Percentiles rank a stretch among this genome's conserved stretches.
Evolutionary conservation across 148 eudicot genomes (phyloP).

Genomic region (Tetragonia tetragonoides): DNA sequence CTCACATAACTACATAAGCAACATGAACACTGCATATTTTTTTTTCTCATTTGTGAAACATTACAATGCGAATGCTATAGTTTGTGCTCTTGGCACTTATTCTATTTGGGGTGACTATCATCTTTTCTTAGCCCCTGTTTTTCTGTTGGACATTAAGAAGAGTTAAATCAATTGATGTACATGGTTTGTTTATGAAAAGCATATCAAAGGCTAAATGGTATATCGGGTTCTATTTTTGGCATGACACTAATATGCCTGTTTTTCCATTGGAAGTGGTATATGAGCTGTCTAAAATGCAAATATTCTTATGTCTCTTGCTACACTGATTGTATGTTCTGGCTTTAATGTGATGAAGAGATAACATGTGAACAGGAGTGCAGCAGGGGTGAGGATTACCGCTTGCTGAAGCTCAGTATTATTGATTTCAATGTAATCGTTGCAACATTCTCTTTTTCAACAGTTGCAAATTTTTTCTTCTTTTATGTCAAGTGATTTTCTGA

Average conservation of each 20-base stretch:
- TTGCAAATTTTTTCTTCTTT: background rate
- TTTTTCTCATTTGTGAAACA: no score
- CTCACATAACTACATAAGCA: no score
- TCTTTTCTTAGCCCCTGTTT: background rate
- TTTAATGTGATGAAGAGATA: conserved; percentile 43
- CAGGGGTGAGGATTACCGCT: conserved; percentile 96
- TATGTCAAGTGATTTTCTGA: background rate
- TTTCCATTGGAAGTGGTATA: background rate
- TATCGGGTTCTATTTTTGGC: no score
- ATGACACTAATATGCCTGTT: background rate
- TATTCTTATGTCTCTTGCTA: background rate
- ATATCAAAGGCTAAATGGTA: no score
- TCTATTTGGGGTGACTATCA: background rate
- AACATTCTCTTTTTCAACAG: background rate
- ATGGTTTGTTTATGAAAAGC: no score
- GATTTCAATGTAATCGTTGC: conserved; percentile 55
- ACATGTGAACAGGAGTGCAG: conserved; percentile 98
- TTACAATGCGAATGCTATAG: background rate
- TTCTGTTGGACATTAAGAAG: no score
- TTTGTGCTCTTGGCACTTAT: background rate
- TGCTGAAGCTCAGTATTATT: conserved; percentile 79
- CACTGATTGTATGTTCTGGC: background rate
- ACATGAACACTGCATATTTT: no score
- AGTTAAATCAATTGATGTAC: no score
- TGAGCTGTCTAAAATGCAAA: background rate